Evolutionary conservation across 2,329 filamentous ascomycete genomes (phyloP).

Genomic region (Colletotrichum abscissum): DNA sequence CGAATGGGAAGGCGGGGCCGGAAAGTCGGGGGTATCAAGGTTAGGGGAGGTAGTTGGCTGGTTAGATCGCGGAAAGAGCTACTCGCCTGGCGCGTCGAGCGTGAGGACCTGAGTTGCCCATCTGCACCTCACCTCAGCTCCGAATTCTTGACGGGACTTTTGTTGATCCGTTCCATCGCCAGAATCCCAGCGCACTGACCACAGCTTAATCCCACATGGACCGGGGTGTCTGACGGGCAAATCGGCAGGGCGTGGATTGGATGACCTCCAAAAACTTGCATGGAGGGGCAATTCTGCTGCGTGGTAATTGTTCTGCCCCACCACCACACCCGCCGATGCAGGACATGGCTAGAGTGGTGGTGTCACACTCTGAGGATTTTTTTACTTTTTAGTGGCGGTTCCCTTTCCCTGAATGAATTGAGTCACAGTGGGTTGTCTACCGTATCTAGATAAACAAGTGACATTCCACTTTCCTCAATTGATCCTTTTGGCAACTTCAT

Average conservation of each 20-base stretch:
- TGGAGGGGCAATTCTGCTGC: slow-evolving; percentile 37
- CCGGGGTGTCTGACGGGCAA: slow-evolving; percentile 27
- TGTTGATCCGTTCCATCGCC: slow-evolving; percentile 39
- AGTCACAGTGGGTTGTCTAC: slow-evolving; percentile 23
- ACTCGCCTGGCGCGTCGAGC: slow-evolving; percentile 14
- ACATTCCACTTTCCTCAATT: slow-evolving; percentile 28
- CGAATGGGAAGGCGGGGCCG: not conserved
- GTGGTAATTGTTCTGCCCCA: slow-evolving; percentile 35
- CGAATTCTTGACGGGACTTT: not conserved
- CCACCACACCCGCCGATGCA: slow-evolving; percentile 42
- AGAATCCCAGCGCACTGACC: slow-evolving; percentile 43
- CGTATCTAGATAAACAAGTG: slow-evolving; percentile 28
- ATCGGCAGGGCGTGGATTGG: slow-evolving; percentile 34
- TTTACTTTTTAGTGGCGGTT: slow-evolving; percentile 32
- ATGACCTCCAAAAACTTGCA: slow-evolving; percentile 32
- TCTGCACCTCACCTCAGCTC: not conserved
- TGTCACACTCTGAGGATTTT: slow-evolving; percentile 32
- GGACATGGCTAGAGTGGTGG: slow-evolving; percentile 36
- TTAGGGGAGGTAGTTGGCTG: not conserved
- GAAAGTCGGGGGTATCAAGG: slow-evolving; percentile 12
- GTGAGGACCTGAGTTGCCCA: not conserved
- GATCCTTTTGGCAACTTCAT: slow-evolving; percentile 2
- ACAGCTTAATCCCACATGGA: slow-evolving; percentile 44
- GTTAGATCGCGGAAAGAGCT: slow-evolving; percentile 16
- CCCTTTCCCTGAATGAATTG: slow-evolving; percentile 20